Base-by-base conservation (phyloP, 164 flowering plant species). In the Santalum album region DNA sequence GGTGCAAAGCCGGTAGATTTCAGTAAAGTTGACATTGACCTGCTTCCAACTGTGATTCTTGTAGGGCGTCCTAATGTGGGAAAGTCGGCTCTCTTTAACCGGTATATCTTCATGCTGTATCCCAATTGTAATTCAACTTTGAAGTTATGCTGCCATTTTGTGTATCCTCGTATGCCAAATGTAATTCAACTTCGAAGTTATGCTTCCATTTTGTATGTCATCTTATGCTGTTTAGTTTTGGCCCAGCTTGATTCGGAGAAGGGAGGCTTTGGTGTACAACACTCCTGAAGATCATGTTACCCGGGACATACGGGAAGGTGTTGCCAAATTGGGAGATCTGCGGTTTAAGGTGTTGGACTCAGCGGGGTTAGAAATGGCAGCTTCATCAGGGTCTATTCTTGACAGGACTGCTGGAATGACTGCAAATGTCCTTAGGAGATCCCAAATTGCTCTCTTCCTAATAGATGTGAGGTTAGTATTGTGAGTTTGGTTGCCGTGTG, bases 61-160 rank as follows among this genome's bases (percentile, higher is more conserved):
- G 72, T 89, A 24, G 98, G 98, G 6, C 95, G 98, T 32, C 98
- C 98, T 19, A 92, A 92, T 76, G 98, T 89, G 45, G 98, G 98
- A 53, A 92, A 92, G 63, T 92, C 98, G 1, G 98, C 98, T 7
- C 63, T 92, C 32, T 92, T 83, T 72, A 89, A 92, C 62, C 87
- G 98, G 90, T 91, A 14, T 22, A 12, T 2, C 51, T 4, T 1
- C 20, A 18, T 6, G 20, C 11, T 5, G 20, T 42, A 18, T 29
- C 6, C 34, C 9, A 29, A 29, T 9, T 29, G 34, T 29, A 46
- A 15, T 39, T 38, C 47, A 23, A 15, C 25, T 22, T 17, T 32
- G 16, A 35, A 12, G 43, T 18, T 25, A 50, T 36, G 40, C 6
- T 27, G 21, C 9, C 34, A 29, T 29, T 19, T 43, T 4, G 12